These are phyloP conservation scores for Aspergillus sp. DNA, from an alignment of 2,329 filamentous ascomycete genomes.

Conservation along the genomic window DNA sequence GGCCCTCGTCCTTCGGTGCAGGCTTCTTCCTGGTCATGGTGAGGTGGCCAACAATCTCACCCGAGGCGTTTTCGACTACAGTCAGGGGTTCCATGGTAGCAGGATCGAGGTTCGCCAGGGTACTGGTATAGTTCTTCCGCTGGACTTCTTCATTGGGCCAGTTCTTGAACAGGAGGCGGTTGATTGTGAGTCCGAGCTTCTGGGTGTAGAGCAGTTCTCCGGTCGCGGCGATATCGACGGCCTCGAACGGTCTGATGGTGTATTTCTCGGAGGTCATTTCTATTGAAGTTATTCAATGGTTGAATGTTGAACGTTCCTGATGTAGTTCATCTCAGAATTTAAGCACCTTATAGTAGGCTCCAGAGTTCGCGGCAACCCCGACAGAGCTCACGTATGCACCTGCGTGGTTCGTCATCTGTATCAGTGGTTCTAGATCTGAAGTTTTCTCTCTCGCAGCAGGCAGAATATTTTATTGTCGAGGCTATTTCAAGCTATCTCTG, in stretches of 20 bases:
- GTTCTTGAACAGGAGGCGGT: constrained; percentile 8
- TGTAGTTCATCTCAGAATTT: too few species aligned
- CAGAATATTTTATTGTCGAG: too few species aligned
- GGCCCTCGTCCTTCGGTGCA: not conserved
- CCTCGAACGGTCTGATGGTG: not conserved
- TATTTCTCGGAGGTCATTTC: not conserved
- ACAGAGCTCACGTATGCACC: too few species aligned
- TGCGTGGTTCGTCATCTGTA: too few species aligned
- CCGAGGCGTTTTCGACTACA: not conserved
- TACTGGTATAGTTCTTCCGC: constrained; percentile 5
- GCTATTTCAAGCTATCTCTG: too few species aligned
- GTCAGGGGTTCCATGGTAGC: not conserved
- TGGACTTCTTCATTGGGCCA: constrained; percentile 19
- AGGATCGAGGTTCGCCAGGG: not conserved
- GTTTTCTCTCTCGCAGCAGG: too few species aligned
- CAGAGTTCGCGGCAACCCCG: too few species aligned
- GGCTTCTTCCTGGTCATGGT: not conserved
- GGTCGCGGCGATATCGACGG: not conserved
- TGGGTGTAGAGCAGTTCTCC: constrained; percentile 6
- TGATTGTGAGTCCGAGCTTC: constrained; percentile 9
- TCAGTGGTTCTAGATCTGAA: too few species aligned
- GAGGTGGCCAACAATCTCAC: constrained; percentile 3
- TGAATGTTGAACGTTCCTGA: too few species aligned
- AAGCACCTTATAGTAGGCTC: too few species aligned
- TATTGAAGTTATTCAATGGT: too few species aligned